A percentile compares a stretch with the other conserved stretches of the same genome.
phyloP scores from a whole-genome alignment of 257 asterid genomes.

The Gardenia jasminoides region DNA sequence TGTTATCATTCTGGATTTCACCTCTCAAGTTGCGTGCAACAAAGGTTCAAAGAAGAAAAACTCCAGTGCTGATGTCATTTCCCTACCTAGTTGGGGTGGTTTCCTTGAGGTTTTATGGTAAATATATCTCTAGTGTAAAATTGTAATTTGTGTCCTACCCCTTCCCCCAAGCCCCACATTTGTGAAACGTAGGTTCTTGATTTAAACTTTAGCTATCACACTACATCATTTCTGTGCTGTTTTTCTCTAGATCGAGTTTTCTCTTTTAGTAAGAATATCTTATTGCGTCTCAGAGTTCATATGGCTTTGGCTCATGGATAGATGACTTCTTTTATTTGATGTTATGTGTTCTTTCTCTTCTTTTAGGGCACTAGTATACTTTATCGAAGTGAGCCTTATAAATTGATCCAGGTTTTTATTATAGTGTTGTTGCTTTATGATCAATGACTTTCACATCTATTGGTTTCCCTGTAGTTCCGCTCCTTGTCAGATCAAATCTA shows the following conservation, averaged over 20 bases:
- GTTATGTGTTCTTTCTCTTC: not conserved
- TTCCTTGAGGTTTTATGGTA: not conserved
- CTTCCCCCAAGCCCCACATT: not conserved
- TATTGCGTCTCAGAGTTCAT: not conserved
- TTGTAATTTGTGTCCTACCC: not conserved
- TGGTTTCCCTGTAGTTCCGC: slow-evolving; percentile 52
- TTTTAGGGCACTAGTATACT: not conserved
- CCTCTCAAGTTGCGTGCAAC: not conserved
- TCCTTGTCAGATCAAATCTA: slow-evolving; percentile 94
- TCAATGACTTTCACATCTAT: not conserved
- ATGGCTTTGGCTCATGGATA: not conserved
- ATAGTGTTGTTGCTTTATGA: not conserved
- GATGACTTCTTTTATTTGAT: not conserved
- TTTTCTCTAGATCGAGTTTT: not conserved
- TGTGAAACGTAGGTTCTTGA: not conserved
- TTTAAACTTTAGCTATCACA: not conserved
- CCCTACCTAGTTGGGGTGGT: not conserved
- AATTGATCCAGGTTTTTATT: not conserved
- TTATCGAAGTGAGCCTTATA: not conserved
- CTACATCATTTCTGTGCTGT: not conserved
- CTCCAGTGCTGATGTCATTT: not conserved
- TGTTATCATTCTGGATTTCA: not conserved
- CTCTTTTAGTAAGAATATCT: not conserved
- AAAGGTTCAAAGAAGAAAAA: not conserved
- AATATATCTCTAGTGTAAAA: not conserved